Base-by-base conservation (phyloP, 2,329 filamentous ascomycete genomes). In the Colletotrichum acutatum region DNA sequence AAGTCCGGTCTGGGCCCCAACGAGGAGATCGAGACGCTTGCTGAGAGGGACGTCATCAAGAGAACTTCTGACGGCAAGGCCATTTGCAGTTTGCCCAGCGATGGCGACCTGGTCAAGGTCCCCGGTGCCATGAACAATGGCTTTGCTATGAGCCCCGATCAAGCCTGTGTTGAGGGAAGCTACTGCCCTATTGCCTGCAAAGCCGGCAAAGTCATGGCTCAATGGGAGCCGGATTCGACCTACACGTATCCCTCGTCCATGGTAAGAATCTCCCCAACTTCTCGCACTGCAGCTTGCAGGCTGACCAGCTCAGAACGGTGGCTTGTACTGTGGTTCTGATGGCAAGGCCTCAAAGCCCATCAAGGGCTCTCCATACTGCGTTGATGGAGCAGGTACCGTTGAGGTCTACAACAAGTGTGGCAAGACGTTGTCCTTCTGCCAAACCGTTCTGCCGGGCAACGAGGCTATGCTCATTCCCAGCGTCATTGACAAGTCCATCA, bases 401-500 rank as follows among this genome's bases (percentile, higher is more conserved):
- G 84, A 86, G 69, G 93, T 88, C 46, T 85, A 90, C 74, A 95
- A 95, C 84, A 91, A 91, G 76, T 89, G 88, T 74, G 87, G 89
- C 57, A 83, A 85, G 46, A 79, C 87, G 16, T 88, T 95, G 67
- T 90, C 93, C 3, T 94, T 93, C 83, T 95, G 93, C 82, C 93
- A 95, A 83, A 95, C 93, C 5, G 92, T 95, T 16, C 83, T 95
- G 74, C 93, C 93, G 22, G 93, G 93, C 62, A 92, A 94, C 78
- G 93, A 95, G 84, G 92, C 92, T 74, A 95, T 95, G 93, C 86
- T 95, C 76, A 95, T 95, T 77, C 93, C 93, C 19, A 95, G 93
- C n/a, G 82, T 91, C 74, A 91, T 95, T 59, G 78, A 85, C 26
- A 83, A 85, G 74, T 81, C 80, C 11, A 85, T 86, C n/a, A 88